These are phyloP conservation scores for Zygotorulaspora chibaensis DNA, from an alignment of 805 yeast genomes.

Conservation along the genomic window DNA sequence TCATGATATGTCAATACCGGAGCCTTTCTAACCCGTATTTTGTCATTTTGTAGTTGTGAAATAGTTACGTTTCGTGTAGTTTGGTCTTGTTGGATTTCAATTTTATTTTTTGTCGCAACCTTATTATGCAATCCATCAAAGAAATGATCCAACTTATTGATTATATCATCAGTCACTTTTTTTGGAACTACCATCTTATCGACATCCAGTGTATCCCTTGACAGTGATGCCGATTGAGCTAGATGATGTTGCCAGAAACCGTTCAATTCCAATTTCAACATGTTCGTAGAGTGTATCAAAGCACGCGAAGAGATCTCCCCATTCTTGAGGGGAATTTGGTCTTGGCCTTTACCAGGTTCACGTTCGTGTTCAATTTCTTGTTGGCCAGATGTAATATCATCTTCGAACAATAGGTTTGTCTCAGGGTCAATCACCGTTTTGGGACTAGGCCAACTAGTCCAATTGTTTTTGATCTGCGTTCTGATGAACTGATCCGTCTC, in stretches of 20 bases:
- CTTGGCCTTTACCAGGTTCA: neutral
- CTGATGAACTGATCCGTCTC: conserved; percentile 35
- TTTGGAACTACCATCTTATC: conserved; percentile 24
- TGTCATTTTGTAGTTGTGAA: conserved; percentile 9
- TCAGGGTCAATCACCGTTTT: conserved; percentile 30
- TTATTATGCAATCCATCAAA: conserved; percentile 27
- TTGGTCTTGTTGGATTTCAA: conserved; percentile 18
- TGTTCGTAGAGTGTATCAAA: conserved; percentile 22
- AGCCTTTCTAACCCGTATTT: conserved; percentile 14
- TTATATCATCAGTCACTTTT: conserved; percentile 16
- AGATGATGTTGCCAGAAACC: conserved; percentile 29
- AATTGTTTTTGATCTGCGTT: conserved; percentile 37
- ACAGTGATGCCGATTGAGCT: conserved; percentile 14
- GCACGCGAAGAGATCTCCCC: conserved; percentile 28
- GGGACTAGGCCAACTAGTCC: conserved; percentile 61
- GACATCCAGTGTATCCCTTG: conserved; percentile 22
- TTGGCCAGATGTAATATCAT: conserved; percentile 2
- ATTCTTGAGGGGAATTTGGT: conserved; percentile 6
- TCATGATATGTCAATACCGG: conserved; percentile 26
- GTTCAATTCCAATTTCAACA: conserved; percentile 28
- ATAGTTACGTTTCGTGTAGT: conserved; percentile 12
- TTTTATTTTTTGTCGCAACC: conserved; percentile 24
- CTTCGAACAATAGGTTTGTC: conserved; percentile 26
- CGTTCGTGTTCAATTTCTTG: conserved; percentile 21
- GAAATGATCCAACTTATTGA: conserved; percentile 27